A percentile compares a stretch with the other conserved stretches of the same genome.
Evolutionary conservation across 495 filamentous ascomycete genomes (phyloP).

Genomic region (Talaromyces adpressus): DNA sequence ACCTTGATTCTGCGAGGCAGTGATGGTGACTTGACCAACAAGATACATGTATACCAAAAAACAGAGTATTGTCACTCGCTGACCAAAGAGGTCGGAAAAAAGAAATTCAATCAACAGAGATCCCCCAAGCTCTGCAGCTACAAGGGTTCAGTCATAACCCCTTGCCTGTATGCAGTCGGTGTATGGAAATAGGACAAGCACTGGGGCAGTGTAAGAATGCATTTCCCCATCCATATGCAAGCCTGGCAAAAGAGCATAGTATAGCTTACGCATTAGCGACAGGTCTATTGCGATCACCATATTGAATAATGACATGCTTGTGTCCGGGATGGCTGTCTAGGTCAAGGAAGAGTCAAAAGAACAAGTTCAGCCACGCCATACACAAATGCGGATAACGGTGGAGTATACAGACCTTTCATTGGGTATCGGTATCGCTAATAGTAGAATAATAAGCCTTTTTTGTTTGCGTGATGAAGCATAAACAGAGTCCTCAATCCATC

Average conservation of each 20-base stretch:
- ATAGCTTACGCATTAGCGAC: background rate
- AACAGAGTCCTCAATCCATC: no score
- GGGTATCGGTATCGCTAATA: no score
- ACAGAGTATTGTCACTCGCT: constrained; percentile 13
- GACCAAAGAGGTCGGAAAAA: constrained; percentile 14
- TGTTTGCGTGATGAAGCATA: no score
- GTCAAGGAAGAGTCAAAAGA: no score
- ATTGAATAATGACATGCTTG: no score
- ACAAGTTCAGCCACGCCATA: no score
- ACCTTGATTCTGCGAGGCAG: constrained; percentile 11
- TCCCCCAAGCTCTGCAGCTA: background rate
- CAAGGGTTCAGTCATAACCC: background rate
- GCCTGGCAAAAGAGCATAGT: background rate
- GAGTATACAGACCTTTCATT: no score
- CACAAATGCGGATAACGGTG: no score
- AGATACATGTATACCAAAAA: constrained; percentile 10
- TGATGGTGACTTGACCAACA: constrained; percentile 16
- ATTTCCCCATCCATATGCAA: no score
- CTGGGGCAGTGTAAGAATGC: background rate
- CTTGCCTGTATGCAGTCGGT: background rate
- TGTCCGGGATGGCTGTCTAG: no score
- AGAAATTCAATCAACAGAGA: background rate
- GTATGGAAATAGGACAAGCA: background rate
- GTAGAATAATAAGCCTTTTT: no score
- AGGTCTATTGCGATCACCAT: background rate